phyloP scores from a whole-genome alignment of 768 basidiomycete genomes.

The Russula foetens region DNA sequence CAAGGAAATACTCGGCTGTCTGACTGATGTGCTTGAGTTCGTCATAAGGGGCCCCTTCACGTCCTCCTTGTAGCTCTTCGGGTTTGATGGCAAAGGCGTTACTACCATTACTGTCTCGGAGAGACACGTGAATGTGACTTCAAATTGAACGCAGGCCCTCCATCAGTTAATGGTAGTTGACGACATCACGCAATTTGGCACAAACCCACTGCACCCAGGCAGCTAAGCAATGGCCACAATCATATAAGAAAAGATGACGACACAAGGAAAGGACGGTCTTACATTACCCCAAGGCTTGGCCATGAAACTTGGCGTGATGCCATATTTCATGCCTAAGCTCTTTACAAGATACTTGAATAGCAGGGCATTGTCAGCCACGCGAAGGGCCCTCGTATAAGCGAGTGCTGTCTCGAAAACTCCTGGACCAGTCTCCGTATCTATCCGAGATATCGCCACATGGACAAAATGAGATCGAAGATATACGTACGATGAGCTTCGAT shows the following conservation, averaged over 20 bases:
- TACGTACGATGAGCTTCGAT: slow-evolving; percentile 78
- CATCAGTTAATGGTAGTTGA: not conserved
- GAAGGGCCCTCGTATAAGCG: slow-evolving; percentile 67
- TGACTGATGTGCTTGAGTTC: slow-evolving; percentile 83
- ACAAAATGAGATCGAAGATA: not conserved
- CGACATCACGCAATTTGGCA: not conserved
- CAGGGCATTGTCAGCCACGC: slow-evolving; percentile 88
- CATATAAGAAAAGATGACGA: not conserved
- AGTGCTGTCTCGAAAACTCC: slow-evolving; percentile 85
- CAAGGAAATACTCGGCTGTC: slow-evolving; percentile 88
- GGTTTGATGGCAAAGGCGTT: slow-evolving; percentile 76
- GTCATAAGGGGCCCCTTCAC: slow-evolving; percentile 61
- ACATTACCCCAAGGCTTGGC: slow-evolving; percentile 95
- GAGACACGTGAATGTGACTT: slow-evolving; percentile 88
- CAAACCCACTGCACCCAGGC: slow-evolving; percentile 91
- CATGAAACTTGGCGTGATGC: slow-evolving; percentile 94
- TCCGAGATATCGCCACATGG: not conserved
- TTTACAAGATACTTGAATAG: slow-evolving; percentile 92
- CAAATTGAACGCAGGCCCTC: not conserved
- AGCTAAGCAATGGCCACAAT: slow-evolving; percentile 39
- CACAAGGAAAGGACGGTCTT: not conserved
- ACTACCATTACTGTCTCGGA: slow-evolving; percentile 56
- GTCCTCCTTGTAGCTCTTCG: slow-evolving; percentile 50
- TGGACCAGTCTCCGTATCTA: slow-evolving; percentile 90
- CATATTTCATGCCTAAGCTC: slow-evolving; percentile 83